Conservation (phyloP, 2,329 filamentous ascomycete species). For the Camillea tinctor region DNA sequence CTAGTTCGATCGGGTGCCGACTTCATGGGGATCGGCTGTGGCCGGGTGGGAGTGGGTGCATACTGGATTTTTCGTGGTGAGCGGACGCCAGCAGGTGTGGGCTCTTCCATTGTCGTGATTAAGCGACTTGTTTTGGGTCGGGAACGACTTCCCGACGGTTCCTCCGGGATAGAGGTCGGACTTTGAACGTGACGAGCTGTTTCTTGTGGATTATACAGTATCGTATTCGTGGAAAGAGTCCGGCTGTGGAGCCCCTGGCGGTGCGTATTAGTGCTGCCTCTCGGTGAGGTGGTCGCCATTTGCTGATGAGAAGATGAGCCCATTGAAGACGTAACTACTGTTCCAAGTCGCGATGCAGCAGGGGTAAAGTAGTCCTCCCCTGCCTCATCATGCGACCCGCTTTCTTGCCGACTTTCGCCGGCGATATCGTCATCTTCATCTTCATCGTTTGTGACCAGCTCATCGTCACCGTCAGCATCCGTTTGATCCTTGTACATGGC, state of each 20-base stretch:
- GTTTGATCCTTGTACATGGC: constrained; percentile 61
- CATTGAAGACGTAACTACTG: constrained; percentile 31
- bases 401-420: constrained; percentile 38
- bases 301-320: constrained; percentile 27
- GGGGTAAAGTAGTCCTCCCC: constrained; percentile 58
- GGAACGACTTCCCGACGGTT: constrained; percentile 30
- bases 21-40: constrained; percentile 58
- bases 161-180: constrained; percentile 45
- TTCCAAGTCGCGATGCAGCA: constrained; percentile 40
- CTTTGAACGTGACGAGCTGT: constrained; percentile 33
- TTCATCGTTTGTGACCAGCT: constrained; percentile 80
- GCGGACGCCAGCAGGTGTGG: constrained; percentile 37
- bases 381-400: constrained; percentile 27
- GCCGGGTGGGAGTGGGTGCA: constrained; percentile 46
- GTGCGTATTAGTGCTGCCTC: constrained; percentile 29
- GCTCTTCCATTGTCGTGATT: constrained; percentile 36
- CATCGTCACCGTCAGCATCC: constrained; percentile 86
- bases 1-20: constrained; percentile 55
- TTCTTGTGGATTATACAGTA: constrained; percentile 73
- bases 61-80: constrained; percentile 49
- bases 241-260: constrained; percentile 60
- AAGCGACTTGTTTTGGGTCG: constrained; percentile 40
- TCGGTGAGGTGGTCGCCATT: constrained; percentile 35
- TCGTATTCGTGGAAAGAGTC: constrained; percentile 78
- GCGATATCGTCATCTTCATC: constrained; percentile 57